Conservation (phyloP, 2,329 filamentous ascomycete species). For the Stagonosporopsis chrysanthemi region DNA sequence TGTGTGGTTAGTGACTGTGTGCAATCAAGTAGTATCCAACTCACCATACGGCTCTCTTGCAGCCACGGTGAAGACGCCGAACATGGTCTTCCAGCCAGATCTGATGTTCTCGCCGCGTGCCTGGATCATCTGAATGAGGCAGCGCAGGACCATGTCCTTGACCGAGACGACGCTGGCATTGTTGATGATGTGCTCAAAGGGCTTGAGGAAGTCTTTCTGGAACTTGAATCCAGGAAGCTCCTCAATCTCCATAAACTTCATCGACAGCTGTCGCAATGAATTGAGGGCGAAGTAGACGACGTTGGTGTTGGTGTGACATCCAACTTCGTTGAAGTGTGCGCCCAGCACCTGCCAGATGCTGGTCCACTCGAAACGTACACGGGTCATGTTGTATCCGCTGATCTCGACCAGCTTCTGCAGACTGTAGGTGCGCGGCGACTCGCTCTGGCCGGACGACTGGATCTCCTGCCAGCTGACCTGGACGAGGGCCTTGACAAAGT, state of each 20-base stretch:
- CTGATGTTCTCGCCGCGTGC: constrained; percentile 95
- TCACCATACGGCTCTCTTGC: constrained; percentile 83
- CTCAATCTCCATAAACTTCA: constrained; percentile 99
- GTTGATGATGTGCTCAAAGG: constrained; percentile 95
- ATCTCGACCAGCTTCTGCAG: constrained; percentile 98
- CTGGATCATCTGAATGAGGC: constrained; percentile 99
- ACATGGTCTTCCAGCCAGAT: constrained; percentile 99
- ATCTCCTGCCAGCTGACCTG: constrained; percentile 99
- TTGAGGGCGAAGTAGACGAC: constrained; percentile 98
- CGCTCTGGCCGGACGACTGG: constrained; percentile 93
- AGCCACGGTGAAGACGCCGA: constrained; percentile 96
- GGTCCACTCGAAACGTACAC: constrained; percentile 97
- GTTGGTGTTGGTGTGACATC: constrained; percentile 93
- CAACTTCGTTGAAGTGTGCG: constrained; percentile 97
- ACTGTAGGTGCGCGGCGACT: constrained; percentile 95
- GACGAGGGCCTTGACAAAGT: constrained; percentile 90
- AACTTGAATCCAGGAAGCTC: constrained; percentile 99
- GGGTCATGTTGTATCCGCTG: constrained; percentile 99
- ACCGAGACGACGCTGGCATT: constrained; percentile 91
- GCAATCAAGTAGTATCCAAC: constrained; percentile 19
- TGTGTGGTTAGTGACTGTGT: constrained; percentile 23
- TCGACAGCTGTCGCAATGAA: constrained; percentile 91
- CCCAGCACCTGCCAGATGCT: constrained; percentile 98
- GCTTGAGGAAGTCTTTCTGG: constrained; percentile 98
- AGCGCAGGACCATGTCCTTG: constrained; percentile 96